Evolutionary conservation across 2,329 filamentous ascomycete species (phyloP), one percentile per base, ranked within the genome.

Genomic region (Dryadomyces quercus-mongolicae): DNA sequence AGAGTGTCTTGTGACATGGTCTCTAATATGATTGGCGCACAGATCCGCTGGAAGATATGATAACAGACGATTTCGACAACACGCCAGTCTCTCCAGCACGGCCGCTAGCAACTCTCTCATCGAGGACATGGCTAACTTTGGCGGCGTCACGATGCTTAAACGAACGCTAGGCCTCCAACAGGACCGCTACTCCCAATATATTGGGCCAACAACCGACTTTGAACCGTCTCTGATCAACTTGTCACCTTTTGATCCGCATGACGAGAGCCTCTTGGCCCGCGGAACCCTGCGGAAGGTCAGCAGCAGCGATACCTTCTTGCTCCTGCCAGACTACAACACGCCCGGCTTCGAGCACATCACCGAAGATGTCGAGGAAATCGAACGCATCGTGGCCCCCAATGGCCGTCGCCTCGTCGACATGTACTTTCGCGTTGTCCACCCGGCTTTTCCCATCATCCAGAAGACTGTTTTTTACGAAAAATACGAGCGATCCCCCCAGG

Each of bases 211-310:
- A 51, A 90, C 87, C 51, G 86, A 90, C 62, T 88, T 91, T 64
- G 88, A 93, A 65, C 85, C 86, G 16, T 84, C 84, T n/a, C 75
- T 93, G 54, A 88, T 92, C 68, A 86, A 88, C 62, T 75, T 92
- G 21, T 90, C 86, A 21, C 77, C 82, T 6, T 91, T 91, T 67
- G 86, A 92, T 68, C 84, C 83, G 34, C 84, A 86, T 65, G 86
- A 91, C 71, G 87, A 92, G 70, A 90, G 85, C 63, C 78, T 86
- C 21, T 75, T 88, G 55, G 79, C 85, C 43, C 74, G 81, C 60
- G 82, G 81, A 34, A 82, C 77, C 5, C 76, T 92, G 56, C 78
- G 88, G 62, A 86, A 86, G 67, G 87, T 92, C 60, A 86, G 85
- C 69, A 81, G 86, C 56, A 69, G 80, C 67, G 86, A 90, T 66